phyloP scores from a whole-genome alignment of 305 asterid species.

The Fraxinus xanthoxyloides region DNA sequence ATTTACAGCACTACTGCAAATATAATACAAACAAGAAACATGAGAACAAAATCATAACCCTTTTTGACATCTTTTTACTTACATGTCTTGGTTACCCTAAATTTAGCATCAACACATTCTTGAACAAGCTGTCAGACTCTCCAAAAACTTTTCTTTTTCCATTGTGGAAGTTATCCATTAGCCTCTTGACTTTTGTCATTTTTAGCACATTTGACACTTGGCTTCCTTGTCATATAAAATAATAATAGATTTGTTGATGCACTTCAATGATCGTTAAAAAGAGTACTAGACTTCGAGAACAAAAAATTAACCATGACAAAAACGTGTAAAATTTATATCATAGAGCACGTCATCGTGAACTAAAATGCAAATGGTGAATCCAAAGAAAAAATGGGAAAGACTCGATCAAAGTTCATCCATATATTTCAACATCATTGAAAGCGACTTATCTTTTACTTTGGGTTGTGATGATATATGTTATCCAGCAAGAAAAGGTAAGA shows the following conservation, averaged over 20 bases:
- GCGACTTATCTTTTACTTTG: not conserved
- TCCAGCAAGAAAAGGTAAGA: conserved; percentile 18
- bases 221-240: not conserved
- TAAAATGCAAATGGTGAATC: not conserved
- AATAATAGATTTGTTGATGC: not conserved
- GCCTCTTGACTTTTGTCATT: conserved; percentile 1
- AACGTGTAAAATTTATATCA: not conserved
- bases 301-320: not conserved
- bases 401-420: not conserved
- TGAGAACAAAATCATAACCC: conserved; percentile 18
- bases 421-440: not conserved
- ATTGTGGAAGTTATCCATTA: not conserved
- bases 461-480: conserved; percentile 11
- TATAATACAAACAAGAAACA: not conserved
- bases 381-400: not conserved
- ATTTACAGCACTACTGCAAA: conserved; percentile 46
- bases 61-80: conserved; percentile 20
- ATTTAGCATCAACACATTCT: not conserved
- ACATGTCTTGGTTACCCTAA: conserved; percentile 17
- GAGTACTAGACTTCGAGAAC: not conserved
- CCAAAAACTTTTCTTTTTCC: not conserved
- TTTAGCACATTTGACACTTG: not conserved
- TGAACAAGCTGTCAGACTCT: not conserved
- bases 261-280: not conserved
- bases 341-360: not conserved